Base-by-base conservation (phyloP, 2,329 filamentous ascomycete species). In the Scleromitrula shiraiana region DNA sequence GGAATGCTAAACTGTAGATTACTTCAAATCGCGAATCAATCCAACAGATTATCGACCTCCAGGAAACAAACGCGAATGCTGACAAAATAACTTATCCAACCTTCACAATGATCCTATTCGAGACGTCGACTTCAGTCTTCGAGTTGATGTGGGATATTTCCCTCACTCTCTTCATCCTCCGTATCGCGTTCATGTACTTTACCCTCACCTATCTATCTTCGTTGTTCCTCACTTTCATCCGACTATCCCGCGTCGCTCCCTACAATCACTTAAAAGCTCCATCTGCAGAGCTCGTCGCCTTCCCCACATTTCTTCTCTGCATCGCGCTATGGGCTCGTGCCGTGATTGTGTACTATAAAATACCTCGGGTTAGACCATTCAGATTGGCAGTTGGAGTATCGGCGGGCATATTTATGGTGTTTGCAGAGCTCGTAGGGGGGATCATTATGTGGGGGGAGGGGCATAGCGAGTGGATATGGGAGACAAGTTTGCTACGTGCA, bases 71-170 rank as follows among this genome's bases (percentile, higher is more conserved):
- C 26, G 6, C 26, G 9, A 41, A 33, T 24, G 20, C 10, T 14
- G 8, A 33, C 3, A 9, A n/a, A 3, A 38, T 24, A 22, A 20
- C 10, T 14, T 22, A 22, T 20, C 17, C 14, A 15, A 26, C 33
- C 9, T 22, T 7, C 10, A 19, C 9, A 2, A 54, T 53, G 47
- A 51, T 57, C 38, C 50, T 64, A 33, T 64, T 66, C 46, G 56
- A 64, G 36, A 64, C 64, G 5, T 61, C 59, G 17, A 59, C 65
- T 46, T 61, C 63, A 5, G 60, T 67, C 27, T 60, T 68, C 43
- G 64, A 67, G 32, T 42, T 68, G 41, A 59, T 68, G 46, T 68
- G 65, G 65, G 63, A 68, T 54, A 53, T 68, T 15, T 62, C 64
- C 33, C 57, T 69, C 10, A 59, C 60, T 29, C 58, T 66, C 47